A percentile compares a stretch with the other conserved stretches of the same genome.
Evolutionary conservation across 371 early-diverging fungal species (phyloP).

Genomic region (Quaeritorhiza haematococci): DNA sequence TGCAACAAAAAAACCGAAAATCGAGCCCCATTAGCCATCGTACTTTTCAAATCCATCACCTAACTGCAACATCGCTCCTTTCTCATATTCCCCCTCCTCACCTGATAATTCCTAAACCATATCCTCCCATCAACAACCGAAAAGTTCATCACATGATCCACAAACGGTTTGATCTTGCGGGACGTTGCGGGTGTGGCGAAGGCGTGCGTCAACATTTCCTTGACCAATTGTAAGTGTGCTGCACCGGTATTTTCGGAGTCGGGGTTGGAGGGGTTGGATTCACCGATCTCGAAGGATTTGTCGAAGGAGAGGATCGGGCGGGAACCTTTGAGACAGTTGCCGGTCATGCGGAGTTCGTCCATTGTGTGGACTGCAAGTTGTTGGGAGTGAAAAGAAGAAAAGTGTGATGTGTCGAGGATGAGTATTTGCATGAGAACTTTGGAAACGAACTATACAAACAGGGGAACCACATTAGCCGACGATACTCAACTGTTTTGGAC

Average conservation of each 20-base stretch:
- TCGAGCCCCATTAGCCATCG: constrained; percentile 11
- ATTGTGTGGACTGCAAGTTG: constrained; percentile 81
- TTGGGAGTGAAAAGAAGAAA: not conserved
- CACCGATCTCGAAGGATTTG: constrained; percentile 84
- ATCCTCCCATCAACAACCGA: constrained; percentile 83
- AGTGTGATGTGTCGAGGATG: not conserved
- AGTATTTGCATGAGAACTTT: not conserved
- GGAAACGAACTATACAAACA: not conserved
- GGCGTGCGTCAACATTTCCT: constrained; percentile 80
- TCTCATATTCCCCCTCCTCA: constrained; percentile 33
- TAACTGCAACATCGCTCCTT: not conserved
- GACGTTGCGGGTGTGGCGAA: constrained; percentile 87
- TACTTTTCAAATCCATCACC: not conserved
- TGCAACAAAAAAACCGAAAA: too few species aligned
- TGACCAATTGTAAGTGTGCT: constrained; percentile 80
- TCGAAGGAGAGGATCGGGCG: constrained; percentile 93
- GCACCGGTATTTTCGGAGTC: constrained; percentile 37
- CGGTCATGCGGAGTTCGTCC: constrained; percentile 96
- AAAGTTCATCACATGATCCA: constrained; percentile 91
- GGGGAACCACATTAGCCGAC: not conserved
- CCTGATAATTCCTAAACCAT: constrained; percentile 96
- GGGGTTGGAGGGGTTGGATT: constrained; percentile 50
- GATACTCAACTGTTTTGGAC: constrained; percentile 87
- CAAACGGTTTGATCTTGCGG: constrained; percentile 89
- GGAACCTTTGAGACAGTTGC: constrained; percentile 95